Percentiles rank a stretch among this genome's conserved stretches.
Conservation (phyloP, 2,329 filamentous ascomycete species). For the Furcasterigmium sp. region DNA sequence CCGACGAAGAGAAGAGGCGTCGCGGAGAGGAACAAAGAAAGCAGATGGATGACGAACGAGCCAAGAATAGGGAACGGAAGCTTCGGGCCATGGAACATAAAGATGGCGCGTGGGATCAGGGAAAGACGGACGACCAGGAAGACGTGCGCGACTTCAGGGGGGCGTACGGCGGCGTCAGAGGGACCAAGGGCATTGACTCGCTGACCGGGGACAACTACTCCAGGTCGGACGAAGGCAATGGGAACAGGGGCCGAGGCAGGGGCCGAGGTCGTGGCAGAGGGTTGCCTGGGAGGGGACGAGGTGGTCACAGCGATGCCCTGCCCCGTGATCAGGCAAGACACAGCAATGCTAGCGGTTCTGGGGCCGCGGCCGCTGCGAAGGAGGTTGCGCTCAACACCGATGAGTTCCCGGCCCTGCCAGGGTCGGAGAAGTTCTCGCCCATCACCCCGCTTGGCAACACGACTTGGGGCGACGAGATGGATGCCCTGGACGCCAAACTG, state of each 20-base stretch:
- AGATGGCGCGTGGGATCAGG: conserved; percentile 54
- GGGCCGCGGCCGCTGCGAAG: conserved; percentile 12
- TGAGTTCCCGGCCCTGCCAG: conserved; percentile 35
- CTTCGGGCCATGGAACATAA: conserved; percentile 51
- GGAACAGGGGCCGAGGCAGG: conserved; percentile 12
- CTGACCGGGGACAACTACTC: conserved; percentile 39
- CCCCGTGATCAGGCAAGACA: too few relatives aligned
- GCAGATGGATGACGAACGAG: conserved; percentile 54
- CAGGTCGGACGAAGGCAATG: conserved; percentile 18
- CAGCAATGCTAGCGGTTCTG: conserved; percentile 13
- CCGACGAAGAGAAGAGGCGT: conserved; percentile 46
- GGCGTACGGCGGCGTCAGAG: conserved; percentile 33
- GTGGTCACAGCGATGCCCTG: conserved; percentile 22
- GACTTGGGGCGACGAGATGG: conserved; percentile 56
- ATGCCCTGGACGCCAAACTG: conserved; percentile 34
- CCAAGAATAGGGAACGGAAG: conserved; percentile 55
- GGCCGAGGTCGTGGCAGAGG: conserved; percentile 25
- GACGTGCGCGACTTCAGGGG: conserved; percentile 34
- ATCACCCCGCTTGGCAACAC: conserved; percentile 33
- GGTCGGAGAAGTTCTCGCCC: conserved; percentile 18
- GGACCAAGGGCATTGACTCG: conserved; percentile 26
- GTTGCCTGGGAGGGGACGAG: conserved; percentile 21
- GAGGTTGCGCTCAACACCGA: conserved; percentile 26
- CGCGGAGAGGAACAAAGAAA: conserved; percentile 47
- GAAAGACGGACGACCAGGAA: conserved; percentile 43